Evolutionary conservation across 1,284 basidiomycete genomes (phyloP).

Genomic region (Ceratobasidium sp.): DNA sequence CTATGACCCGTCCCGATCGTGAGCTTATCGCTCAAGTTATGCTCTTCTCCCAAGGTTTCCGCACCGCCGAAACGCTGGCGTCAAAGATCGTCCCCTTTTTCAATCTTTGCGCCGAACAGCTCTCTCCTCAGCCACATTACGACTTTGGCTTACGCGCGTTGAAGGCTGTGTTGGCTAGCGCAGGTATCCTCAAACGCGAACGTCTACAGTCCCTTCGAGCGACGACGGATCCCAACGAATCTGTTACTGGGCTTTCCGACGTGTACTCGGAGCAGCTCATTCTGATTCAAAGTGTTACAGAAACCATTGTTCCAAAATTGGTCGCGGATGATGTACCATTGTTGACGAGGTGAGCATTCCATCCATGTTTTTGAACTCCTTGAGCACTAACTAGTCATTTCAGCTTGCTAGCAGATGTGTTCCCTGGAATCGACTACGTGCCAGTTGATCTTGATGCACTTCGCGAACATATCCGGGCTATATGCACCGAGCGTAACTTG

Average conservation of each 20-base stretch:
- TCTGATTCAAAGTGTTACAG: slow-evolving; percentile 98
- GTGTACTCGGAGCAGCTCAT: slow-evolving; percentile 92
- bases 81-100: slow-evolving; percentile 99
- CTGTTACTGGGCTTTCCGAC: slow-evolving; percentile 69
- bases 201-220: slow-evolving; percentile 69
- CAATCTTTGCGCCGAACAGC: slow-evolving; percentile 96
- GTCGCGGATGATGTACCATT: slow-evolving; percentile 98
- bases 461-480: slow-evolving; percentile 84
- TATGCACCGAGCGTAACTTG: slow-evolving; percentile 89
- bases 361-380: slow-evolving; percentile 26
- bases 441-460: slow-evolving; percentile 91
- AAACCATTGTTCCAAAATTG: slow-evolving; percentile 98
- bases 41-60: slow-evolving; percentile 99
- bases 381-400: slow-evolving; percentile 32
- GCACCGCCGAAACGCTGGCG: slow-evolving; percentile 94
- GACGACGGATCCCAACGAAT: slow-evolving; percentile 58
- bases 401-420: slow-evolving; percentile 95
- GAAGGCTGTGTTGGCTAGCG: slow-evolving; percentile 96
- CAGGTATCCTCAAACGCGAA: slow-evolving; percentile 97
- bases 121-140: slow-evolving; percentile 98
- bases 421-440: slow-evolving; percentile 93
- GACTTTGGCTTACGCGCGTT: slow-evolving; percentile 99
- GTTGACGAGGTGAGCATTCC: slow-evolving; percentile 77
- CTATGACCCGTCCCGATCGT: slow-evolving; percentile 98
- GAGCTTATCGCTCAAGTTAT: slow-evolving; percentile 99